Conservation (phyloP, 2,329 filamentous ascomycete species). For the Magnaporthiopsis incrustans region DNA sequence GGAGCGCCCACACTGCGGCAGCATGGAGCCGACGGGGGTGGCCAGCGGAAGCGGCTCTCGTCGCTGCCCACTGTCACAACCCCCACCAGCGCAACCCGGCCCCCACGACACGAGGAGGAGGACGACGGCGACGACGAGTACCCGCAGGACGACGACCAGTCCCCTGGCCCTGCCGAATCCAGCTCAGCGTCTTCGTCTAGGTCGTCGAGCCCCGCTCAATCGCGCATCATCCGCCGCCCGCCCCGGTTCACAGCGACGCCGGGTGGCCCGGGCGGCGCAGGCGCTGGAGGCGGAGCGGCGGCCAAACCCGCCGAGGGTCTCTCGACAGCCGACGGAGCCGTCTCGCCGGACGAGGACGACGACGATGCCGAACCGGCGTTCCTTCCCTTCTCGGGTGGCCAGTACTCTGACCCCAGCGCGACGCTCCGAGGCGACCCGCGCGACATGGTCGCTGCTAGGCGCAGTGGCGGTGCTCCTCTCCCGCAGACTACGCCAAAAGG, state of each 20-base stretch:
- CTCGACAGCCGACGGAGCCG: slow-evolving; percentile 21
- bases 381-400: slow-evolving; percentile 33
- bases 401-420: slow-evolving; percentile 41
- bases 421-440: slow-evolving; percentile 41
- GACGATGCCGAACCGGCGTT: slow-evolving; percentile 50
- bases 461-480: too few relatives aligned
- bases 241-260: slow-evolving; percentile 33
- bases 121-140: not conserved
- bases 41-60: slow-evolving; percentile 34
- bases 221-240: slow-evolving; percentile 51
- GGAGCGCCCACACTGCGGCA: slow-evolving; percentile 15
- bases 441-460: slow-evolving; percentile 22
- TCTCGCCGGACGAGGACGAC: slow-evolving; percentile 39
- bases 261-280: not conserved
- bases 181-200: slow-evolving; percentile 24
- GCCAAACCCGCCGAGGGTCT: slow-evolving; percentile 12
- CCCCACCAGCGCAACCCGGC: slow-evolving; percentile 9
- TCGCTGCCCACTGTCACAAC: slow-evolving; percentile 33
- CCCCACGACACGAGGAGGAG: not conserved
- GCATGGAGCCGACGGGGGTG: not conserved
- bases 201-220: slow-evolving; percentile 45
- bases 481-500: not conserved
- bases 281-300: slow-evolving; percentile 12
- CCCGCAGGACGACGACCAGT: slow-evolving; percentile 17
- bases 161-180: slow-evolving; percentile 34